phyloP scores from a whole-genome alignment of 2,329 filamentous ascomycete species.

The Kalaharituber pfeilii region DNA sequence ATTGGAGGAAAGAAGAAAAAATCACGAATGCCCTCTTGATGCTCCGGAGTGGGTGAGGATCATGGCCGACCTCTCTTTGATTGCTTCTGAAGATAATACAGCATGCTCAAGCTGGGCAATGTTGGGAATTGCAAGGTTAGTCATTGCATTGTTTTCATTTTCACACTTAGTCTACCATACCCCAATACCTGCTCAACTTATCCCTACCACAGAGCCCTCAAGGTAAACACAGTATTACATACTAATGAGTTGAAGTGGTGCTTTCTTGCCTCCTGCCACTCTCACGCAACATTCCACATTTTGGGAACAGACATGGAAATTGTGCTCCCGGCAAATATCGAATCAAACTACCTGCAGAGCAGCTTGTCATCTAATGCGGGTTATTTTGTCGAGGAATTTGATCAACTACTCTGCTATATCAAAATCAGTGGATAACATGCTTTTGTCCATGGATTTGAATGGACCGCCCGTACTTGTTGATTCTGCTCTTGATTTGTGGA shows the following conservation, averaged over 20 bases:
- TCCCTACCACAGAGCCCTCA: too few relatives aligned
- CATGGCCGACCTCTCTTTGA: constrained; percentile 40
- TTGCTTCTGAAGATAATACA: constrained; percentile 52
- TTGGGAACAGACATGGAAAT: constrained; percentile 64
- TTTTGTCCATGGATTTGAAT: constrained; percentile 61
- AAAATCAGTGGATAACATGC: constrained; percentile 52
- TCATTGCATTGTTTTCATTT: constrained; percentile 7
- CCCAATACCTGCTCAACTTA: too few relatives aligned
- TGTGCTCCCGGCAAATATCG: constrained; percentile 52
- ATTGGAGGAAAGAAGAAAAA: constrained; percentile 22
- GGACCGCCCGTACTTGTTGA: constrained; percentile 68
- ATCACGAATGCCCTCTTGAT: constrained; percentile 23
- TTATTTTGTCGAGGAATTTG: constrained; percentile 48
- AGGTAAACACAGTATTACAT: not conserved
- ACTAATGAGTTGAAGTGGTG: constrained; percentile 29
- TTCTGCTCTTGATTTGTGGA: constrained; percentile 57
- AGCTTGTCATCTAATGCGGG: constrained; percentile 54
- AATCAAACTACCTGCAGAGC: constrained; percentile 55
- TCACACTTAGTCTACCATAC: too few relatives aligned
- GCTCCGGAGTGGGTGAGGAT: constrained; percentile 38
- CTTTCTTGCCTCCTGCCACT: constrained; percentile 30
- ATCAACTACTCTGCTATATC: constrained; percentile 49
- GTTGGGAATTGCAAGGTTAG: constrained; percentile 61
- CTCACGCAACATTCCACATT: constrained; percentile 29
- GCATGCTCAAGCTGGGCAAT: constrained; percentile 62